A percentile compares a stretch with the other conserved stretches of the same genome.
phyloP scores from a whole-genome alignment of 768 basidiomycete species.

The Boletus vinaceobasis region DNA sequence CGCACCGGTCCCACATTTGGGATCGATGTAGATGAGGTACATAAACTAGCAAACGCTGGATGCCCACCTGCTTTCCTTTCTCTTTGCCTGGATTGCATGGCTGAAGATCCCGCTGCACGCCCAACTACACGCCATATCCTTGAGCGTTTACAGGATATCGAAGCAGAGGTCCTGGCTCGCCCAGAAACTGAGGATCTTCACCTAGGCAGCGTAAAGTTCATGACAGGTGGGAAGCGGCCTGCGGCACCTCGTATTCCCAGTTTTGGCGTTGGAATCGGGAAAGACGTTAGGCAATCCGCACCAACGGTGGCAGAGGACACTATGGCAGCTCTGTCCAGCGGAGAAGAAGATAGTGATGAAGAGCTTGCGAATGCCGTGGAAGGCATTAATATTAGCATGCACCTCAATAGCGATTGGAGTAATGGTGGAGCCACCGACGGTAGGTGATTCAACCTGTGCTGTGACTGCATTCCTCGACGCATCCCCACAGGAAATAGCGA shows the following conservation, averaged over 20 bases:
- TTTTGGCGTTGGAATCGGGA: conserved; percentile 71
- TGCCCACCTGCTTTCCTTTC: conserved; percentile 77
- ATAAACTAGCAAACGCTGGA: conserved; percentile 58
- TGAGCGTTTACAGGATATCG: conserved; percentile 74
- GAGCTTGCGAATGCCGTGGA: conserved; percentile 63
- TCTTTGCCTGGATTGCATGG: conserved; percentile 76
- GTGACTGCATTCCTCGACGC: conserved; percentile 10
- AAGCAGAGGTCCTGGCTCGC: conserved; percentile 74
- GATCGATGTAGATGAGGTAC: conserved; percentile 74
- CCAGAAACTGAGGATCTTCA: conserved; percentile 69
- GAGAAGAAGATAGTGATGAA: conserved; percentile 59
- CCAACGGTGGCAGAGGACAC: conserved; percentile 36
- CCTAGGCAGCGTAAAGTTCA: conserved; percentile 82
- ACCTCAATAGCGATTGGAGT: conserved; percentile 47
- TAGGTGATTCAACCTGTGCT: conserved; percentile 7
- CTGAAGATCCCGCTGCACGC: conserved; percentile 58
- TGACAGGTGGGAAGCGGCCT: conserved; percentile 64
- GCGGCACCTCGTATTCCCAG: conserved; percentile 77
- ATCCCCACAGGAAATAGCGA: conserved; percentile 32
- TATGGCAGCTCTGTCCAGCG: conserved; percentile 33
- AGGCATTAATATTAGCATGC: conserved; percentile 46
- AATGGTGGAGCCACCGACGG: conserved; percentile 35
- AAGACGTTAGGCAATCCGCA: conserved; percentile 44
- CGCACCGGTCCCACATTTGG: conserved; percentile 76
- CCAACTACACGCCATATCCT: conserved; percentile 80